Evolutionary conservation across 768 basidiomycete species (phyloP).

Genomic region (Auriscalpium vulgare): DNA sequence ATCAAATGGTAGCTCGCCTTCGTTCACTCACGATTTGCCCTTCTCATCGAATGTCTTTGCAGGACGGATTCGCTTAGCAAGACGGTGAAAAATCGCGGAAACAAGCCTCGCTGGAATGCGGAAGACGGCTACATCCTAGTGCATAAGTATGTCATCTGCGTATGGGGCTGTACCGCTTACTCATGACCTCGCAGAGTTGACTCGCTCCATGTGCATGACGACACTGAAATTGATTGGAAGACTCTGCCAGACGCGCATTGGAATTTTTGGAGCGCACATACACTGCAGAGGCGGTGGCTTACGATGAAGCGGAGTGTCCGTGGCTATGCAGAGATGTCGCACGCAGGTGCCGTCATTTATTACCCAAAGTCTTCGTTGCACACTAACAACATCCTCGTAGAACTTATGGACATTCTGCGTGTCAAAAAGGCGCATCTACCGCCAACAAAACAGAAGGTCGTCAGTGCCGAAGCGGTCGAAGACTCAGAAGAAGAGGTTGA

Average conservation of each 20-base stretch:
- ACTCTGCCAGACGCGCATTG: slow-evolving; percentile 62
- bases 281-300: slow-evolving; percentile 71
- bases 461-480: slow-evolving; percentile 26
- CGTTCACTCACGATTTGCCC: background rate
- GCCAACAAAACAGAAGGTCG: slow-evolving; percentile 22
- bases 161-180: background rate
- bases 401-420: slow-evolving; percentile 75
- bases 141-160: slow-evolving; percentile 50
- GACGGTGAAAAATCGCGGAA: slow-evolving; percentile 63
- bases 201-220: slow-evolving; percentile 65
- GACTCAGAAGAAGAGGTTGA: slow-evolving; percentile 22
- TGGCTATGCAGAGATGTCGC: slow-evolving; percentile 74
- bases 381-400: slow-evolving; percentile 27
- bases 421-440: slow-evolving; percentile 64
- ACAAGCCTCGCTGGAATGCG: slow-evolving; percentile 63
- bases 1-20: slow-evolving; percentile 69
- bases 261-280: slow-evolving; percentile 82
- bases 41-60: background rate
- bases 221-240: slow-evolving; percentile 85
- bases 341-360: slow-evolving; percentile 44
- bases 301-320: slow-evolving; percentile 73
- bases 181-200: slow-evolving; percentile 45
- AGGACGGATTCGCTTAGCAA: slow-evolving; percentile 77
- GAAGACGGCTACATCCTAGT: slow-evolving; percentile 76
- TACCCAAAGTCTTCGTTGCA: background rate